Base-by-base conservation (phyloP, 441 rosid genomes). In the Pelargonium fulgidum region DNA sequence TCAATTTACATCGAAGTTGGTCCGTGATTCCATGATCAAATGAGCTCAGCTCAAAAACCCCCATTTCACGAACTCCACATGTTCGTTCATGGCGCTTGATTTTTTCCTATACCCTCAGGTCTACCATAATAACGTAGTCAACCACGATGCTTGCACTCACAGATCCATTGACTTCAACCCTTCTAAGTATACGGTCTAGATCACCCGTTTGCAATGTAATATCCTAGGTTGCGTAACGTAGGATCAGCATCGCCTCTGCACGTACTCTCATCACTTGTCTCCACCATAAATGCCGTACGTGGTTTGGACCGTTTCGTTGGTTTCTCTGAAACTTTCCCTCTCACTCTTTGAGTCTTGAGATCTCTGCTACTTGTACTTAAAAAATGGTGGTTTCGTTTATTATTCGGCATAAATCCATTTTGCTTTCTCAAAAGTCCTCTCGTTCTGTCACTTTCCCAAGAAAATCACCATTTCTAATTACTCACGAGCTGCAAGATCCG, bases 361-460 rank as follows among this genome's bases (percentile, higher is more conserved):
- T 65, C 74, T 52, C 65, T 65, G n/a, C 17, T 1, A 22, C 14
- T 17, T 39, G 59, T 41, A 22, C 74, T 44, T 58, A 7, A 74
- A 64, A 44, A 50, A 50, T 50, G 17, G 16, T 77, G 52, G 72
- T 58, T 63, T 68, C 62, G 64, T 20, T 9, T 58, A 47, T 45
- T 47, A n/a, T 36, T 13, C 41, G 1, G 10, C 5, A 26, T 22
- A 45, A 39, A 59, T n/a, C 17, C 56, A 45, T 36, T 14, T 63
- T 45, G 1, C 62, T 75, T 72, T 68, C 45, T 47, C 58, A 22
- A 8, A 62, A 4, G 24, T 69, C 62, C 62, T 17, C 44, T 26
- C 36, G 39, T 22, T 77, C 70, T 67, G 65, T 72, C 19, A 44
- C 68, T 74, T 80, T 62, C 81, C 63, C 80, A 26, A 64, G 79